These are phyloP conservation scores for Trifolium pratense DNA, from an alignment of 306 rosid species.

Conservation along the genomic window DNA sequence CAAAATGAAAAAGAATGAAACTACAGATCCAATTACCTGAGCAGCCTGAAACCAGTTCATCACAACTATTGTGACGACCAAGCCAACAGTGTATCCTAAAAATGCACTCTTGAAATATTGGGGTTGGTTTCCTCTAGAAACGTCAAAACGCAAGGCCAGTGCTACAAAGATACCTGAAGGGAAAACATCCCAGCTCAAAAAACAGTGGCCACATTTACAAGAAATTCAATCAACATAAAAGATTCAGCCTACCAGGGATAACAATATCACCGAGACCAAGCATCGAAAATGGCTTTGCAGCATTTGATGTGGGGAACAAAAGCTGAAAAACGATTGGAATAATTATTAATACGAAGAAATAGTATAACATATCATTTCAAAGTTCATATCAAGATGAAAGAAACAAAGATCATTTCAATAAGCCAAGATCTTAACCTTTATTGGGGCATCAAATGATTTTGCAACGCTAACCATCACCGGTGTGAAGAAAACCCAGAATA, in stretches of 20 bases:
- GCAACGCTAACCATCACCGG: conserved; percentile 99
- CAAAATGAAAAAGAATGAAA: conserved; percentile 15
- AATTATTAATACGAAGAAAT: conserved; percentile 32
- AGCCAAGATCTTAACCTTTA: conserved; percentile 62
- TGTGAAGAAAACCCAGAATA: conserved; percentile 99
- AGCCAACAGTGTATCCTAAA: conserved; percentile 76
- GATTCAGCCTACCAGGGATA: conserved; percentile 80
- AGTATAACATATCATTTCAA: neutral
- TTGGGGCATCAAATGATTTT: conserved; percentile 91
- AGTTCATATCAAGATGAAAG: conserved; percentile 27
- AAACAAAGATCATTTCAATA: conserved; percentile 28
- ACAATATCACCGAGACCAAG: conserved; percentile 99
- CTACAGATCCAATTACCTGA: conserved; percentile 67
- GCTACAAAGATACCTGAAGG: conserved; percentile 94
- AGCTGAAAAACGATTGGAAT: conserved; percentile 61
- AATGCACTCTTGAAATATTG: conserved; percentile 96
- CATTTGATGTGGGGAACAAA: conserved; percentile 89
- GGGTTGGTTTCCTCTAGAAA: conserved; percentile 78
- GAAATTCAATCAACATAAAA: neutral
- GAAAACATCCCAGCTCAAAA: conserved; percentile 9
- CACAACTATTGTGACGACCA: conserved; percentile 86
- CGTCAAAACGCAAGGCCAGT: conserved; percentile 94
- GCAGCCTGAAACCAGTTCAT: conserved; percentile 99
- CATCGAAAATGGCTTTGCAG: conserved; percentile 91
- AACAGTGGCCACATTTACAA: neutral